Percentiles rank a stretch among this genome's conserved stretches.
Evolutionary conservation across 2,329 filamentous ascomycete genomes (phyloP).

Genomic region (Clonostachys solani): DNA sequence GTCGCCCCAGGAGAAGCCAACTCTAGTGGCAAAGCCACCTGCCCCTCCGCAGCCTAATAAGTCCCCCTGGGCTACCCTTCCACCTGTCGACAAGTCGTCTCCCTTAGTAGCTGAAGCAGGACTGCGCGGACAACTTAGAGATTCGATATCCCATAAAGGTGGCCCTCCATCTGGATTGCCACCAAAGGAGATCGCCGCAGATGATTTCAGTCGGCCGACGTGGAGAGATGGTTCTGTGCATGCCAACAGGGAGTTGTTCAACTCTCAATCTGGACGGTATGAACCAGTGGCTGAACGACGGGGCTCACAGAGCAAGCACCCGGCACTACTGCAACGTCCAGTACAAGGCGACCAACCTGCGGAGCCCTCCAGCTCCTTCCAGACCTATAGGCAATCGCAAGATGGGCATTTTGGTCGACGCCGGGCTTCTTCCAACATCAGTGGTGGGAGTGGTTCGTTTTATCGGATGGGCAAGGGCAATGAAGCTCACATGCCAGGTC

Average conservation of each 20-base stretch:
- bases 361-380: constrained; percentile 83
- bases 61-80: constrained; percentile 86
- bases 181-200: constrained; percentile 80
- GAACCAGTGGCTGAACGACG: constrained; percentile 82
- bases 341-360: constrained; percentile 62
- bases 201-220: constrained; percentile 82
- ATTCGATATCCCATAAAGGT: constrained; percentile 51
- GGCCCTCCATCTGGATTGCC: constrained; percentile 33
- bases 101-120: constrained; percentile 58
- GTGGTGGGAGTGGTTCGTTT: constrained; percentile 73
- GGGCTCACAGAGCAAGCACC: constrained; percentile 65
- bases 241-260: constrained; percentile 75
- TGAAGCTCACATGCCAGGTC: constrained; percentile 34
- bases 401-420: constrained; percentile 69
- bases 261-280: constrained; percentile 91
- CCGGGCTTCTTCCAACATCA: constrained; percentile 86
- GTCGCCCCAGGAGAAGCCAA: constrained; percentile 62
- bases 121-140: constrained; percentile 47
- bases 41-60: constrained; percentile 68
- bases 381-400: constrained; percentile 67
- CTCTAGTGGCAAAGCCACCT: constrained; percentile 68
- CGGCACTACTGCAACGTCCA: constrained; percentile 74
- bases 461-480: constrained; percentile 44
- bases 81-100: constrained; percentile 77
- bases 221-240: constrained; percentile 69